phyloP scores from a whole-genome alignment of 768 basidiomycete species.

The Pisolithus tinctorius region DNA sequence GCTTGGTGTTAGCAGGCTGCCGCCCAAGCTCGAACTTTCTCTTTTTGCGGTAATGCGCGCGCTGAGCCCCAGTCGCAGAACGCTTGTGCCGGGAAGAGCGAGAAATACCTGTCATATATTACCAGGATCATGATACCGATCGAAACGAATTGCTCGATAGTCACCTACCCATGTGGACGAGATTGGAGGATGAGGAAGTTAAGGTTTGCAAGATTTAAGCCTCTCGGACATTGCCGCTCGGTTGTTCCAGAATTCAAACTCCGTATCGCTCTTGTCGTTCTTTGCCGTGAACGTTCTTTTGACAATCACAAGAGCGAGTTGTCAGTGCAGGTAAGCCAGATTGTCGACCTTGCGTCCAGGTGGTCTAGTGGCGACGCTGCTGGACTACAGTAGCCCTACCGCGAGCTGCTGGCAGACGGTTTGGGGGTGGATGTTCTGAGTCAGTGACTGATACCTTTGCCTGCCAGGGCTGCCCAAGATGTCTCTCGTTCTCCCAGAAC shows the following conservation, averaged over 20 bases:
- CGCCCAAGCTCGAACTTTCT: slow-evolving; percentile 99
- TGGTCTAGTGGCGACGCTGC: background rate
- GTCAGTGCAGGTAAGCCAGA: background rate
- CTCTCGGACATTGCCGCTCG: background rate
- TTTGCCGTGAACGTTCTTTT: too few species aligned
- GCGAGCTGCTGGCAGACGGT: background rate
- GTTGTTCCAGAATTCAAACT: background rate
- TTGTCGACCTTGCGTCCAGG: background rate
- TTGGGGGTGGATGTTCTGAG: slow-evolving; percentile 13
- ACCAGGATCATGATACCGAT: slow-evolving; percentile 6
- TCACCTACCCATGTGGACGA: slow-evolving; percentile 67
- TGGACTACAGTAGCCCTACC: background rate
- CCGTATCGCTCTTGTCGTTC: background rate
- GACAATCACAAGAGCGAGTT: background rate
- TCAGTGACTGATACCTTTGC: slow-evolving; percentile 10
- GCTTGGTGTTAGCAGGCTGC: slow-evolving; percentile 95
- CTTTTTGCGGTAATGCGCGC: slow-evolving; percentile 98
- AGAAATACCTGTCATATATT: slow-evolving; percentile 71
- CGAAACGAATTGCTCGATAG: slow-evolving; percentile 17
- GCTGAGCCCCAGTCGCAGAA: slow-evolving; percentile 86
- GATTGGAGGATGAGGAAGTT: slow-evolving; percentile 57
- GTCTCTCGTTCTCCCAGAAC: slow-evolving; percentile 96
- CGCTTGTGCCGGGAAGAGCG: slow-evolving; percentile 97
- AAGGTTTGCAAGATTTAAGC: background rate
- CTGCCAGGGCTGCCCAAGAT: slow-evolving; percentile 37